Evolutionary conservation across 2,329 filamentous ascomycete species (phyloP).

Genomic region (Phyllosticta citrichinensis): DNA sequence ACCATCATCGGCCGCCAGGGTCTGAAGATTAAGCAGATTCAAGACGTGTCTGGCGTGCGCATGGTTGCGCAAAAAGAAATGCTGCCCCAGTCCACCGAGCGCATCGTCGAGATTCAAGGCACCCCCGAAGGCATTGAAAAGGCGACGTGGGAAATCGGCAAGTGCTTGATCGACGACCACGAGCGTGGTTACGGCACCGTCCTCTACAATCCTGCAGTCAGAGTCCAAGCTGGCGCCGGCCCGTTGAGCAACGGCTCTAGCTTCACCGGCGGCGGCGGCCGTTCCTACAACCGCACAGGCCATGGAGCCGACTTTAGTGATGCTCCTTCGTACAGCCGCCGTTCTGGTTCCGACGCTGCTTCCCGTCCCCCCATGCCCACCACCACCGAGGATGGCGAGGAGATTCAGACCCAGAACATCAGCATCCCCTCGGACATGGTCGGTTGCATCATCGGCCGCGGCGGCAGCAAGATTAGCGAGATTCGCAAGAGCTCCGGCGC

Average conservation of each 20-base stretch:
- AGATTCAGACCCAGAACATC: constrained; percentile 98
- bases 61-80: constrained; percentile 99
- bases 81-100: constrained; percentile 96
- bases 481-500: constrained; percentile 95
- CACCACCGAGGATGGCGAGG: constrained; percentile 91
- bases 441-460: constrained; percentile 95
- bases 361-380: constrained; percentile 68
- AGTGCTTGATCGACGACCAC: constrained; percentile 96
- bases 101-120: constrained; percentile 93
- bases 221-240: constrained; percentile 58
- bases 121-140: constrained; percentile 92
- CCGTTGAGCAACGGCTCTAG: constrained; percentile 38
- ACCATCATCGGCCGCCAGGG: constrained; percentile 96
- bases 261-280: constrained; percentile 43
- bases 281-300: constrained; percentile 78
- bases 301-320: constrained; percentile 98
- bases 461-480: constrained; percentile 94
- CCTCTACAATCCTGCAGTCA: constrained; percentile 91
- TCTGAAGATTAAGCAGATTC: constrained; percentile 98
- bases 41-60: constrained; percentile 89
- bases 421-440: constrained; percentile 99
- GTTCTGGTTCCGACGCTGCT: constrained; percentile 73
- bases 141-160: constrained; percentile 97
- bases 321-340: constrained; percentile 60
- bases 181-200: constrained; percentile 95